Evolutionary conservation across 495 filamentous ascomycete genomes (phyloP), one percentile per base, ranked within the genome.

Genomic region (Aspergillus cristatus): DNA sequence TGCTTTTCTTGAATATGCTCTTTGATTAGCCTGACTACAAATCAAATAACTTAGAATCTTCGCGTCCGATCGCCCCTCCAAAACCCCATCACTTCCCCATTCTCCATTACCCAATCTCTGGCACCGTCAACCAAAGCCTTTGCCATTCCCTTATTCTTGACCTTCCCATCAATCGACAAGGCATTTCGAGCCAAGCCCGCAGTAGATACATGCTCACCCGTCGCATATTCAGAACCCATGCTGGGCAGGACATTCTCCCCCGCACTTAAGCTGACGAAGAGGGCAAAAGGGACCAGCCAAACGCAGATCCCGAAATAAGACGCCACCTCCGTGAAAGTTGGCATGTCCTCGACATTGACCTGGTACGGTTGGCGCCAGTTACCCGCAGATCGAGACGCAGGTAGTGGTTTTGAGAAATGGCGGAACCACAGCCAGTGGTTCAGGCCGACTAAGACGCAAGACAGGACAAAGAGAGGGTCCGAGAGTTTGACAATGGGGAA

Each of bases 371-470:
- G 62, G 39, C 69, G 60, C 60, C 62, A 66, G 40, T 57, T 63
- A 25, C 48, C 54, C 29, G 46, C 49, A 29, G 49, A 39, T 4
- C 41, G 47, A 1, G 55, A 46, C 28, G 48, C 52, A 15, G 56
- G 35, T 6, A 62, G 45, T 10, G 75, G 69, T 37, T 70, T 65
- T 14, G 86, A 90, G 61, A 98, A 97, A 60, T 95, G 82, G 29
- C 74, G 78, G 67, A 98, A 97, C 90, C 91, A 98, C 34, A 96
- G 71, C 65, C 84, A 93, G 59, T 98, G 91, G 61, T 98, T 96
- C n/a, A 82, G 43, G 13, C 93, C 61, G 28, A 98, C 91, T 28
- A 96, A 74, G 10, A 78, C 72, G 45, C 91, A 96, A 0, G 86
- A 91, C 1, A 80, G 51, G 13, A 98, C 51, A 58, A 98, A 97